Evolutionary conservation across 129 eudicot species (phyloP).

Genomic region (Arctium minus): DNA sequence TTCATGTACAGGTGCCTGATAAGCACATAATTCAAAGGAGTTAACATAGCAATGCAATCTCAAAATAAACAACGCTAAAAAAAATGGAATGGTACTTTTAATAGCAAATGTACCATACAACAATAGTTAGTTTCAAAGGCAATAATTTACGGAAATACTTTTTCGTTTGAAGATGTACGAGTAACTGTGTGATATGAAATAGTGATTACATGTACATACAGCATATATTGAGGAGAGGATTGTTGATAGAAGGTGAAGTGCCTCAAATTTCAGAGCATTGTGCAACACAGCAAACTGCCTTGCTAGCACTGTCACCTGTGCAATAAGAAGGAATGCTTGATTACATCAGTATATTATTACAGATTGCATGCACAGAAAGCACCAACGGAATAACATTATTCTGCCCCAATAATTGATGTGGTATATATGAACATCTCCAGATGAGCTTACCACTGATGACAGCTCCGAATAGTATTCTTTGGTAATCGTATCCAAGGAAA

Average conservation of each 20-base stretch:
- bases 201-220: conserved; percentile 39
- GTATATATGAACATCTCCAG: neutral
- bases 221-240: conserved; percentile 51
- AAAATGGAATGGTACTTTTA: neutral
- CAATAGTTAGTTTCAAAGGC: neutral
- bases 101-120: neutral
- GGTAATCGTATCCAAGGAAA: conserved; percentile 48
- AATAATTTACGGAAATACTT: neutral
- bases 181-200: neutral
- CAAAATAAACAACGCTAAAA: neutral
- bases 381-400: neutral
- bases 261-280: conserved; percentile 75
- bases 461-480: conserved; percentile 50
- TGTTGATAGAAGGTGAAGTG: conserved; percentile 68
- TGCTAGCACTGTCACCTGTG: conserved; percentile 56
- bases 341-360: neutral
- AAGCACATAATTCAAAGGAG: neutral
- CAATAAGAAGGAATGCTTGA: conserved; percentile 20
- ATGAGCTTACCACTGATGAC: conserved; percentile 54
- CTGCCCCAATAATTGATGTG: neutral
- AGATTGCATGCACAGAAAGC: neutral
- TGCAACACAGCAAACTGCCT: conserved; percentile 72
- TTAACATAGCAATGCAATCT: neutral
- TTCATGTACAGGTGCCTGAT: conserved; percentile 59
- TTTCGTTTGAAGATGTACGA: neutral